Percentiles rank a stretch among this genome's conserved stretches.
phyloP scores from a whole-genome alignment of 768 basidiomycete genomes.

The Trametes coccinea region DNA sequence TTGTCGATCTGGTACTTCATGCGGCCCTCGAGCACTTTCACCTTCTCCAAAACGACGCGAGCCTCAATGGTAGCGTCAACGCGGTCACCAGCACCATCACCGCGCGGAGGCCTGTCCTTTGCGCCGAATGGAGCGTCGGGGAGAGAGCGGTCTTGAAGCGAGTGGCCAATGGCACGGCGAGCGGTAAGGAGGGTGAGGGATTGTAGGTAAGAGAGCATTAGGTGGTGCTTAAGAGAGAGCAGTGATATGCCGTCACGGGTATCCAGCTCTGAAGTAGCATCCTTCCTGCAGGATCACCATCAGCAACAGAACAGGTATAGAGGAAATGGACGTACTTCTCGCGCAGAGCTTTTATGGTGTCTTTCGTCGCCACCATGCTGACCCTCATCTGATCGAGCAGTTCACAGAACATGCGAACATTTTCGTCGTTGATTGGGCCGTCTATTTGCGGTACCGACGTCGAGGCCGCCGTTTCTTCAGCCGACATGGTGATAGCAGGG shows the following conservation, averaged over 20 bases:
- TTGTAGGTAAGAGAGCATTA: constrained; percentile 84
- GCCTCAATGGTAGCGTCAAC: constrained; percentile 79
- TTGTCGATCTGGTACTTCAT: constrained; percentile 98
- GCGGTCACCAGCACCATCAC: constrained; percentile 65
- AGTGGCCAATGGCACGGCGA: constrained; percentile 69
- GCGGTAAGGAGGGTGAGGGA: constrained; percentile 73
- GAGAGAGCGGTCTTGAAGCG: constrained; percentile 51
- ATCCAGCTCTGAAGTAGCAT: constrained; percentile 42
- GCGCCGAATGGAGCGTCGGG: constrained; percentile 54
- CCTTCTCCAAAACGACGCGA: constrained; percentile 86
- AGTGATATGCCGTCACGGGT: constrained; percentile 85
- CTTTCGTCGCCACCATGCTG: constrained; percentile 62
- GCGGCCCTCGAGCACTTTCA: constrained; percentile 77
- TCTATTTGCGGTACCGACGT: neutral
- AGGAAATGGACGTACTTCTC: constrained; percentile 47
- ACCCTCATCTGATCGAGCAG: constrained; percentile 56
- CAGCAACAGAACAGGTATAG: neutral
- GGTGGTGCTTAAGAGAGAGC: constrained; percentile 82
- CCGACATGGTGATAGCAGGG: neutral
- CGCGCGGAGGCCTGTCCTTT: constrained; percentile 53
- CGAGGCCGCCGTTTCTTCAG: neutral
- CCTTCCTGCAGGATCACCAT: constrained; percentile 24
- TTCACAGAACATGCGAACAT: constrained; percentile 22
- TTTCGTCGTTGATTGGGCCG: constrained; percentile 6
- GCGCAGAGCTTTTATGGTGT: constrained; percentile 52